A percentile compares a stretch with the other conserved stretches of the same genome.
Evolutionary conservation across 768 basidiomycete species (phyloP).

Genomic region (Lactifluus volemus): DNA sequence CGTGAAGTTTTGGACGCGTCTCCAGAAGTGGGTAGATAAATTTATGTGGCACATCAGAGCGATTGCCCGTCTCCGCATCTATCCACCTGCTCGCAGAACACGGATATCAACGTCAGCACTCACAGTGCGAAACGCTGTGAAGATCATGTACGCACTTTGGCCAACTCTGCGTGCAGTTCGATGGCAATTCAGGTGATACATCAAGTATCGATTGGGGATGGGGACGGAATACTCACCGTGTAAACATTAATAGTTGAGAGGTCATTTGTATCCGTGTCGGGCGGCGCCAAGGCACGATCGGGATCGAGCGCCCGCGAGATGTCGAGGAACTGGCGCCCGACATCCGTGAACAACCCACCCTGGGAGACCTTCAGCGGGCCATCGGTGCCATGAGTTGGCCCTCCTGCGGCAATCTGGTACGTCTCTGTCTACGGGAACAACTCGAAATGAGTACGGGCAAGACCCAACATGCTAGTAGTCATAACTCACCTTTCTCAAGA

Average conservation of each 20-base stretch:
- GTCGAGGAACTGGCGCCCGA: constrained; percentile 24
- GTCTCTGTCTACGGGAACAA: constrained; percentile 28
- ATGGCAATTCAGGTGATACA: neutral
- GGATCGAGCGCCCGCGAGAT: constrained; percentile 22
- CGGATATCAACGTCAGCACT: neutral
- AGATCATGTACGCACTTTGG: constrained; percentile 33
- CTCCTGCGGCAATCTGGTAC: constrained; percentile 26
- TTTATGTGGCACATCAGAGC: constrained; percentile 45
- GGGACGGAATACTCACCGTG: constrained; percentile 16
- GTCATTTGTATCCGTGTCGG: constrained; percentile 19
- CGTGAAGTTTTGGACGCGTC: constrained; percentile 25
- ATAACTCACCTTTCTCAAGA: constrained; percentile 43
- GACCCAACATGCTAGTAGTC: neutral
- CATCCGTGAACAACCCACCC: constrained; percentile 21
- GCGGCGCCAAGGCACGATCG: constrained; percentile 14
- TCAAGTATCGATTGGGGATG: too few species aligned
- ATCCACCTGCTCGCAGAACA: constrained; percentile 39
- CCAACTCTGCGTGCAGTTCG: constrained; percentile 38
- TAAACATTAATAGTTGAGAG: constrained; percentile 23
- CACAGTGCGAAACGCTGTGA: neutral
- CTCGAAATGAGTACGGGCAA: neutral
- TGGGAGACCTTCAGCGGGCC: constrained; percentile 36
- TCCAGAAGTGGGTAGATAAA: constrained; percentile 30
- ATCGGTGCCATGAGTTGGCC: constrained; percentile 35
- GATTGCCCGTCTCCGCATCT: constrained; percentile 38